Conservation (phyloP, 2,329 filamentous ascomycete species). For the Teratosphaeria pseudoeucalypti region DNA sequence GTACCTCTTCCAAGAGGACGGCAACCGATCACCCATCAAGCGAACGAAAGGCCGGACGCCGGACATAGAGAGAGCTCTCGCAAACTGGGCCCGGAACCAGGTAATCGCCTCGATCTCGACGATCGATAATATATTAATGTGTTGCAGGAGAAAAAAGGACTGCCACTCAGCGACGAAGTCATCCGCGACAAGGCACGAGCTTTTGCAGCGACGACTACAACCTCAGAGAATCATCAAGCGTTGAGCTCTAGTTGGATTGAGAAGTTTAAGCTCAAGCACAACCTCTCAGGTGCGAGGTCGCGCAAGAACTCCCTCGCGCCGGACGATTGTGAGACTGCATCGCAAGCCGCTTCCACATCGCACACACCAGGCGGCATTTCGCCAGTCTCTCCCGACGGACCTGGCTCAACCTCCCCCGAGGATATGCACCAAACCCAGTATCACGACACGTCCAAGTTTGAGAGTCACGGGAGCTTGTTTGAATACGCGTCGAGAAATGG, state of each 20-base stretch:
- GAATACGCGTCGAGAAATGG: conserved; percentile 52
- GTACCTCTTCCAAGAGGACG: conserved; percentile 74
- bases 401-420: conserved; percentile 58
- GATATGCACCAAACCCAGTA: conserved; percentile 53
- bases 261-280: conserved; percentile 89
- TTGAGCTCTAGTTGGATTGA: conserved; percentile 76
- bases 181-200: conserved; percentile 76
- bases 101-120: conserved; percentile 6
- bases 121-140: conserved; percentile 4
- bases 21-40: conserved; percentile 68
- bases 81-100: conserved; percentile 71
- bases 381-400: conserved; percentile 58
- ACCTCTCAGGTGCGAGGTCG: conserved; percentile 44
- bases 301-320: conserved; percentile 45
- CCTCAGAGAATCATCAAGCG: conserved; percentile 61
- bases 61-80: conserved; percentile 83
- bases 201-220: conserved; percentile 55
- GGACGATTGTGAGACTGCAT: conserved; percentile 59
- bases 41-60: conserved; percentile 74
- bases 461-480: conserved; percentile 47
- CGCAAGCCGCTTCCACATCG: conserved; percentile 45
- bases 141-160: conserved; percentile 59
- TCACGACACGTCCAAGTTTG: conserved; percentile 56
- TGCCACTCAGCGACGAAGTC: conserved; percentile 64
- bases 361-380: conserved; percentile 59